A percentile compares a stretch with the other conserved stretches of the same genome.
Conservation (phyloP, 1,284 basidiomycete species). For the Puccinia polysora region DNA sequence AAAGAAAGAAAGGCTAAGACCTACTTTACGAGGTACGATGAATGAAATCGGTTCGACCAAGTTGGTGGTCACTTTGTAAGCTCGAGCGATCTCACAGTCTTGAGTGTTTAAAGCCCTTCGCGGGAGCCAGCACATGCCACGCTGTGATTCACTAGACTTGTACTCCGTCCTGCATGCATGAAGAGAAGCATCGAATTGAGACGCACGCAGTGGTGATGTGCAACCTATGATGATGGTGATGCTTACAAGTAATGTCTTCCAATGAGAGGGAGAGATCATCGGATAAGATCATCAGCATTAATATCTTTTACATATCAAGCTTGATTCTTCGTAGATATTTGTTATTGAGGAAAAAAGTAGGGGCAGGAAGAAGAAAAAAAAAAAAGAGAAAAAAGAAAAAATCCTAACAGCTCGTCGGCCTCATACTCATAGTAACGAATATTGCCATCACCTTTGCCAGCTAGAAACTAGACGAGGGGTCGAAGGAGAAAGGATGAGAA, state of each 20-base stretch:
- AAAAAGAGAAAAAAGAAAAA: background rate
- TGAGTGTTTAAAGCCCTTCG: constrained; percentile 77
- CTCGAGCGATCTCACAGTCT: constrained; percentile 92
- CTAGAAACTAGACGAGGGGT: constrained; percentile 72
- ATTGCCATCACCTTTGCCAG: constrained; percentile 74
- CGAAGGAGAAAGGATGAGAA: background rate
- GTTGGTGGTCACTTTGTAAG: constrained; percentile 77
- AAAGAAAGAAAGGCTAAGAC: constrained; percentile 45
- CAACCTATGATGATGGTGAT: no score
- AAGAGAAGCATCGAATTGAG: constrained; percentile 46
- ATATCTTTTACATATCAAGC: no score
- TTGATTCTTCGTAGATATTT: no score
- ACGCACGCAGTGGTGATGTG: no score
- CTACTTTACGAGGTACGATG: constrained; percentile 82
- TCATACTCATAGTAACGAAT: constrained; percentile 95
- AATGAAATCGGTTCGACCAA: constrained; percentile 84
- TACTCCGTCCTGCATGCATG: constrained; percentile 62
- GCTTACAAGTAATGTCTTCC: constrained; percentile 57
- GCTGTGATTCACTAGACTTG: constrained; percentile 85
- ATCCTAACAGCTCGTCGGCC: constrained; percentile 66
- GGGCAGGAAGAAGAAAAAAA: background rate
- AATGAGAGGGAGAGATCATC: background rate
- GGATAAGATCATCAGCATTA: no score
- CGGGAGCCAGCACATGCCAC: constrained; percentile 93
- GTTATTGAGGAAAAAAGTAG: no score